Base-by-base conservation (phyloP, 768 basidiomycete species). In the Boletellus ananiceps region DNA sequence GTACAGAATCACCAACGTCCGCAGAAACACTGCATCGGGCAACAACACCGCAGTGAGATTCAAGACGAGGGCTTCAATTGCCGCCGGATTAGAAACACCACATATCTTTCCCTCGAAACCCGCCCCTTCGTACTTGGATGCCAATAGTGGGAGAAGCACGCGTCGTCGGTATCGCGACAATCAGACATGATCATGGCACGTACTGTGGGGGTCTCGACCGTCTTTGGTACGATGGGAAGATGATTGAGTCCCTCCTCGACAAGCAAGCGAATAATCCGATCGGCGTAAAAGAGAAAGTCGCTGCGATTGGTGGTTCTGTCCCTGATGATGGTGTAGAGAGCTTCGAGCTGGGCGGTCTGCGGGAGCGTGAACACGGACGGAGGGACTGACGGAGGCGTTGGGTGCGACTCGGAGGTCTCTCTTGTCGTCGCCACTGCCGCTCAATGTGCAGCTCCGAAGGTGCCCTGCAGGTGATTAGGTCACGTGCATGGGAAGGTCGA, bases 71-170 rank as follows among this genome's bases (percentile, higher is more conserved):
- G 49, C 47, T 35, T 58, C 53, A 16, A 56, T 35, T 4, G 39
- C 47, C 3, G 32, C 32, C 1, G 59, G 57, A 32, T 53, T 97
- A 5, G 91, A 93, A 19, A 97, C 93, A 14, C 93, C 93, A 61
- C 93, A 95, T 54, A 97, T 95, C 73, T 92, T 91, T 6, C 95
- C 95, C 62, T 95, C 86, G 61, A 99, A 99, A 0, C 91, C 86
- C 2, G 97, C 92, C 15, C 95, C 95, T 49, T 90, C 80, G 65
- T 94, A 96, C 8, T 75, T 76, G 44, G 82, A 79, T 44, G 93
- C 93, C 82, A n/a, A n/a, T 86, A 25, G 4, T n/a, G 23, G 23
- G 23, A 25, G 23, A 25, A 5, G 23, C 5, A 25, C 6, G 4
- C 4, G 6, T 25, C 23, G 23, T 5, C 4, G 23, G 23, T 7